A percentile compares a stretch with the other conserved stretches of the same genome.
phyloP scores from a whole-genome alignment of 1,139 yeast species.

The Geotrichum aggregatum region DNA sequence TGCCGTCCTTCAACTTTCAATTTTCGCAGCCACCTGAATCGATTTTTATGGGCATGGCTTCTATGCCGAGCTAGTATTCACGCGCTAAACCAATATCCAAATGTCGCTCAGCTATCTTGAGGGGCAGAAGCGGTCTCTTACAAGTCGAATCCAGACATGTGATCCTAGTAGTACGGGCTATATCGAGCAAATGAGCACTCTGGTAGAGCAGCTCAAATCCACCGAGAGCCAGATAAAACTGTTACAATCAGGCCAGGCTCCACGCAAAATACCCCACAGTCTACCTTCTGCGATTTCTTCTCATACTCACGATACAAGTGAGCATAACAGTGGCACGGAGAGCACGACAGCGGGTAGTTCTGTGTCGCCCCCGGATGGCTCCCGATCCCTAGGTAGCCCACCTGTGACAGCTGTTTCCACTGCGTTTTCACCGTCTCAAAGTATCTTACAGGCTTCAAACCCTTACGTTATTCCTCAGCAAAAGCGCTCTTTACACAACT shows the following conservation, averaged over 20 bases:
- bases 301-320: neutral
- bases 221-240: slow-evolving; percentile 6
- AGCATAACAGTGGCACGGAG: neutral
- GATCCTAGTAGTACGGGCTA: slow-evolving; percentile 6
- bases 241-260: neutral
- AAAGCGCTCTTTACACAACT: too few relatives aligned
- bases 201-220: slow-evolving; percentile 4
- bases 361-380: too few relatives aligned
- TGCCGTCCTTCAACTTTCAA: too few relatives aligned
- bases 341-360: neutral
- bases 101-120: slow-evolving; percentile 10
- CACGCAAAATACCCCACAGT: neutral
- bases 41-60: too few relatives aligned
- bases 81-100: neutral
- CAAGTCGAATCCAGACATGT: slow-evolving; percentile 4
- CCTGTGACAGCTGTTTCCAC: too few relatives aligned
- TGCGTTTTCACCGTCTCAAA: too few relatives aligned
- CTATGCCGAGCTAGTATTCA: too few relatives aligned
- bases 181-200: slow-evolving; percentile 6
- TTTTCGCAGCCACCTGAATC: too few relatives aligned
- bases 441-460: too few relatives aligned
- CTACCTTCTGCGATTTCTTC: neutral
- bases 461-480: too few relatives aligned
- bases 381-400: too few relatives aligned
- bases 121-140: slow-evolving; percentile 7